Conservation (phyloP, 2,329 filamentous ascomycete genomes). For the Aquanectria penicillioides region DNA sequence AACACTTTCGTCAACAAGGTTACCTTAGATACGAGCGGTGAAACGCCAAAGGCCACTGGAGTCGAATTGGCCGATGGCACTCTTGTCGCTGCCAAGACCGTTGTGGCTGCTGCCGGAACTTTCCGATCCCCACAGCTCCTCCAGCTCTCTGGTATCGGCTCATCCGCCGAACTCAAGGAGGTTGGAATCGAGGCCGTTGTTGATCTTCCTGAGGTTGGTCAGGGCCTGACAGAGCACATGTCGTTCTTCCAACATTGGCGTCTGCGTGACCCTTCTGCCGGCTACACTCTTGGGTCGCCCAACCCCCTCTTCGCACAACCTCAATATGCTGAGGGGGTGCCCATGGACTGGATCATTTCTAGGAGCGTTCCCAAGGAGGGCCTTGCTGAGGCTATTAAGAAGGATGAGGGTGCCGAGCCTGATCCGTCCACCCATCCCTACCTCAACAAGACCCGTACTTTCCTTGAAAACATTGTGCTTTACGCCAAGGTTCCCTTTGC, state of each 20-base stretch:
- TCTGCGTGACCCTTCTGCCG: slow-evolving; percentile 45
- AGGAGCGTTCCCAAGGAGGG: slow-evolving; percentile 40
- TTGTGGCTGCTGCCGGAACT: slow-evolving; percentile 59
- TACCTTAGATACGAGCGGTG: slow-evolving; percentile 18
- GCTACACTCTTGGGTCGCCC: slow-evolving; percentile 45
- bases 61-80: slow-evolving; percentile 43
- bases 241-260: slow-evolving; percentile 43
- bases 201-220: slow-evolving; percentile 60
- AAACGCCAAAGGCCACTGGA: slow-evolving; percentile 33
- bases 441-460: slow-evolving; percentile 38
- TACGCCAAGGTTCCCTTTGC: slow-evolving; percentile 38
- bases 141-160: slow-evolving; percentile 59
- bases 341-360: slow-evolving; percentile 50
- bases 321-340: slow-evolving; percentile 49
- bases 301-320: slow-evolving; percentile 49
- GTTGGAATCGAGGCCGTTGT: slow-evolving; percentile 50
- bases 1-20: slow-evolving; percentile 37
- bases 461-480: slow-evolving; percentile 36
- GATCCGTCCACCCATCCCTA: slow-evolving; percentile 46
- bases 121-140: slow-evolving; percentile 59
- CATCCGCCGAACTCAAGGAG: slow-evolving; percentile 49
- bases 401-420: slow-evolving; percentile 45
- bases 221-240: slow-evolving; percentile 49
- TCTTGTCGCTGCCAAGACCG: slow-evolving; percentile 41
- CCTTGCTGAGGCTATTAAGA: slow-evolving; percentile 44